These are phyloP conservation scores for Sanghuangporus sanghuang DNA, from an alignment of 1,284 basidiomycete species.

Conservation along the genomic window DNA sequence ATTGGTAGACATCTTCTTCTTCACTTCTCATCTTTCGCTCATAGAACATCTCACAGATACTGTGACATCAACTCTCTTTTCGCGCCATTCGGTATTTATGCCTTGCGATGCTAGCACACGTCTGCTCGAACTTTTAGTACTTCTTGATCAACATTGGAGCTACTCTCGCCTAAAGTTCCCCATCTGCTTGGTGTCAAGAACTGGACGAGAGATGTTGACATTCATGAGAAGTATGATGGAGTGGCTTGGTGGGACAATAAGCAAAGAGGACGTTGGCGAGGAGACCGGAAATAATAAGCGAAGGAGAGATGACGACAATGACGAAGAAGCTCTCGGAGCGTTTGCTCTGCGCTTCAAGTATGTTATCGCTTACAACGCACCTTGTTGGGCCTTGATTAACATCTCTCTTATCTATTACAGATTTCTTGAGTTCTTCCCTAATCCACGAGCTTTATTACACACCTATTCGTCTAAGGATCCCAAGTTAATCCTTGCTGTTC, in stretches of 20 bases:
- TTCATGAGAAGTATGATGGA: conserved; percentile 98
- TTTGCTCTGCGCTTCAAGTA: conserved; percentile 74
- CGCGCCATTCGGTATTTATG: conserved; percentile 77
- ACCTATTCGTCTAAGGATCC: conserved; percentile 83
- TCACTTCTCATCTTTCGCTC: background rate
- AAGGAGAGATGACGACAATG: conserved; percentile 58
- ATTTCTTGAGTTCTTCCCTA: conserved; percentile 86
- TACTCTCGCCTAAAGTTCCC: conserved; percentile 78
- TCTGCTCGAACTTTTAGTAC: conserved; percentile 87
- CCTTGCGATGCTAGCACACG: conserved; percentile 94
- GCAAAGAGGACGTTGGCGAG: conserved; percentile 82
- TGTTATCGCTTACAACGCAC: conserved; percentile 18
- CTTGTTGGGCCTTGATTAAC: background rate
- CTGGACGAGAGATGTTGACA: conserved; percentile 90
- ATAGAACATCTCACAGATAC: conserved; percentile 50
- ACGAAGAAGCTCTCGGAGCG: conserved; percentile 71
- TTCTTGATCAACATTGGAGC: conserved; percentile 98
- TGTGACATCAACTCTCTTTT: conserved; percentile 77
- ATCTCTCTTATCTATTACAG: conserved; percentile 35
- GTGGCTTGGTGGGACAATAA: conserved; percentile 94
- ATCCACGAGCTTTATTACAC: conserved; percentile 74
- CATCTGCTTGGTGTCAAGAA: conserved; percentile 88
- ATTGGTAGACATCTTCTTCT: conserved; percentile 52
- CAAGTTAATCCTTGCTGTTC: conserved; percentile 91
- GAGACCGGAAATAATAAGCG: conserved; percentile 53